Evolutionary conservation across 495 filamentous ascomycete genomes (phyloP), one percentile per base, ranked within the genome.

Genomic region (Penicillium paradoxum): DNA sequence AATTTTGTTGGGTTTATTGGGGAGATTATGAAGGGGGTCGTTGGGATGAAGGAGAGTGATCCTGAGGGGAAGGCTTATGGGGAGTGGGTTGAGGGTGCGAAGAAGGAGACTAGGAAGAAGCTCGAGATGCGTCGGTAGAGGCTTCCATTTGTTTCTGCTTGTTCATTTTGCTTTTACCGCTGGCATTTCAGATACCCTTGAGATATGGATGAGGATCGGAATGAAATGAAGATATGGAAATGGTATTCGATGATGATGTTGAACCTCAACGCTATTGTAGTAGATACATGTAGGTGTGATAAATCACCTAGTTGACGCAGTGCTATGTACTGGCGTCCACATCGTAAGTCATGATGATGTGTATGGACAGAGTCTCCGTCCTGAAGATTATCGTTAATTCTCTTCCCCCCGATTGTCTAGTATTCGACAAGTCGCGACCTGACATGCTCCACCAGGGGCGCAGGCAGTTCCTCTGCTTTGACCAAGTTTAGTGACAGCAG

Each of bases 1-100:
- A 99, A 99, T 65, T 97, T 99, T 72, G 86, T 99, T 15, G 95
- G 91, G 0, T 96, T 99, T 66, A 85, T 91, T 47, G 89, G 88
- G 38, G 93, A 97, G 78, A 76, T 95, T 45, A 69, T 96, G 59
- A 93, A 92, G 76, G 89, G 83, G 19, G 91, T 97, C 25, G 86
- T 88, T 36, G 74, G 70, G 56, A 55, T 64, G 56, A 96, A 95
- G 73, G 59, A 73, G 56, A 72, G 80, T 56, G 67, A 59, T 48
- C 18, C 39, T 17, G 38, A 58, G 6, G 76, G 81, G 19, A 82
- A 72, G n/a, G 80, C 72, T 40, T 95, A 89, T 67, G 76, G 82
- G 6, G 75, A 81, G 64, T 96, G 90, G 95, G 75, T 96, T n/a
- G 83, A 83, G 51, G 79, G 80, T 11, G 89, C 84, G 14, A 87